Percentiles rank a stretch among this genome's conserved stretches.
phyloP scores from a whole-genome alignment of 345 rosid species.

The Brassica napus region Da-Ae NC_063446.1:67694501-67695000 shows the following conservation, averaged over 20 bases:
- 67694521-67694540: not conserved
- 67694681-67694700: constrained; percentile 66
- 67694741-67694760: constrained; percentile 91
- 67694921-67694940: constrained; percentile 56
- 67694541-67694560: constrained; percentile 29
- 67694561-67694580: constrained; percentile 70
- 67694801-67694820: constrained; percentile 78
- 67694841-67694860: constrained; percentile 89
- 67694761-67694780: constrained; percentile 87
- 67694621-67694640: constrained; percentile 73
- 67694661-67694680: constrained; percentile 93
- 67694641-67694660: constrained; percentile 94
- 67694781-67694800: constrained; percentile 72
- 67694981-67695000: constrained; percentile 83
- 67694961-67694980: constrained; percentile 86
- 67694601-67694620: constrained; percentile 51
- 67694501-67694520: not conserved
- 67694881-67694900: constrained; percentile 83
- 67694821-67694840: constrained; percentile 88
- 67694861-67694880: constrained; percentile 88
- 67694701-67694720: constrained; percentile 84
- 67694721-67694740: constrained; percentile 89
- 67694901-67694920: constrained; percentile 49
- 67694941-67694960: constrained; percentile 65
- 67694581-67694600: constrained; percentile 74